Evolutionary conservation across 257 asterid genomes (phyloP).

Genomic region (Solanum corneliomulleri): DNA sequence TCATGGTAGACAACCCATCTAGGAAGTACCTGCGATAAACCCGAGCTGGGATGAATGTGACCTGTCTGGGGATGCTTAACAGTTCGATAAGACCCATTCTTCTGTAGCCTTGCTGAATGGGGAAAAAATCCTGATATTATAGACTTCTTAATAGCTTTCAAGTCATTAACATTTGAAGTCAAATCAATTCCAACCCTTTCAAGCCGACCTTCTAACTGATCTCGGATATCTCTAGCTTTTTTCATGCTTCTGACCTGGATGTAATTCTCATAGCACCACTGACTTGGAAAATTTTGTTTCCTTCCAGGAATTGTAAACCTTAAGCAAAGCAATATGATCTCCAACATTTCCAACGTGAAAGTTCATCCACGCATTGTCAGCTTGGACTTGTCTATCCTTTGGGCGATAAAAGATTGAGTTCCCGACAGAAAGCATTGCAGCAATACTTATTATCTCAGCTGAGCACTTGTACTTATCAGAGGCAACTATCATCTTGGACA

Average conservation of each 20-base stretch:
- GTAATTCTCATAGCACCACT: constrained; percentile 65
- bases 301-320: constrained; percentile 72
- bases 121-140: constrained; percentile 70
- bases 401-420: constrained; percentile 69
- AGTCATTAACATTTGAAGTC: constrained; percentile 32
- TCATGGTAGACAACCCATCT: constrained; percentile 75
- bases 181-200: constrained; percentile 62
- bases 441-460: constrained; percentile 61
- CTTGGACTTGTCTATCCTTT: constrained; percentile 66
- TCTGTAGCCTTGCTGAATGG: constrained; percentile 53
- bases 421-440: constrained; percentile 14
- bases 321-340: constrained; percentile 58
- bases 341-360: constrained; percentile 70
- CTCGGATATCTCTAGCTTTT: constrained; percentile 67
- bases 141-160: constrained; percentile 56
- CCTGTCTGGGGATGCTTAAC: constrained; percentile 63
- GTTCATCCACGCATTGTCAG: constrained; percentile 67
- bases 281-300: constrained; percentile 67
- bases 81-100: constrained; percentile 55
- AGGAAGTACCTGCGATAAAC: constrained; percentile 62
- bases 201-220: constrained; percentile 59
- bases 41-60: constrained; percentile 69
- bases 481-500: constrained; percentile 65
- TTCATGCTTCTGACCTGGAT: constrained; percentile 1
- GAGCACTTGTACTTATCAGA: constrained; percentile 57